Percentiles rank a stretch among this genome's conserved stretches.
phyloP scores from a whole-genome alignment of 2,329 filamentous ascomycete genomes.

The Fusarium concolor region DNA sequence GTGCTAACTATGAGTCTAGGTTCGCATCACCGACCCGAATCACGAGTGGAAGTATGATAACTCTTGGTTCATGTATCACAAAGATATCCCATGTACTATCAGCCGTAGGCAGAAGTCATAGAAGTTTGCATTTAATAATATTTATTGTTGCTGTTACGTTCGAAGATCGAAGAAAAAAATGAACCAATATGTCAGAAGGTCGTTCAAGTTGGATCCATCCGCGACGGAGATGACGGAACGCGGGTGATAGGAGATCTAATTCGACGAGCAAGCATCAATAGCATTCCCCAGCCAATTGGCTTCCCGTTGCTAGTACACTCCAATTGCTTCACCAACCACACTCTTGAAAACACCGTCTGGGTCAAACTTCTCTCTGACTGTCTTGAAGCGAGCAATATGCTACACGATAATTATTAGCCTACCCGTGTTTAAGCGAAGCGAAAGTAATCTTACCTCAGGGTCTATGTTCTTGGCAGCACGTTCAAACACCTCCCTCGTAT shows the following conservation, averaged over 20 bases:
- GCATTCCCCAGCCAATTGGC: too few relatives aligned
- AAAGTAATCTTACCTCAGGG: neutral
- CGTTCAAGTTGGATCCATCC: too few relatives aligned
- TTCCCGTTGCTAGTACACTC: neutral
- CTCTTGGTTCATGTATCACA: conserved; percentile 40
- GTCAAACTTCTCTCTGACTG: neutral
- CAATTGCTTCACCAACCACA: conserved; percentile 13
- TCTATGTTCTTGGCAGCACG: neutral
- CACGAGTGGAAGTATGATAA: conserved; percentile 35
- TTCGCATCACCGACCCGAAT: conserved; percentile 11
- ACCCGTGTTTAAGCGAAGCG: rapidly evolving
- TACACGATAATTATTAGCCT: neutral
- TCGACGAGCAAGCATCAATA: too few relatives aligned
- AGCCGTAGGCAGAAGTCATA: conserved; percentile 6
- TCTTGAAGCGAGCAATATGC: conserved; percentile 10
- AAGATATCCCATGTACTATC: conserved; percentile 32
- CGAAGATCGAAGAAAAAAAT: too few relatives aligned
- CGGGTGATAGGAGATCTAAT: too few relatives aligned
- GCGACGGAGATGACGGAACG: too few relatives aligned
- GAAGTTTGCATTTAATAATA: neutral
- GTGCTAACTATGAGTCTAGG: neutral
- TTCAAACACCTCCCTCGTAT: conserved; percentile 8
- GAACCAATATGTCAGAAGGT: too few relatives aligned
- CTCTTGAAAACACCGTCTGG: neutral
- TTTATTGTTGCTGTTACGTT: neutral